A percentile compares a stretch with the other conserved stretches of the same genome.
Conservation (phyloP, 257 asterid genomes). For the Cinchona pubescens region DNA sequence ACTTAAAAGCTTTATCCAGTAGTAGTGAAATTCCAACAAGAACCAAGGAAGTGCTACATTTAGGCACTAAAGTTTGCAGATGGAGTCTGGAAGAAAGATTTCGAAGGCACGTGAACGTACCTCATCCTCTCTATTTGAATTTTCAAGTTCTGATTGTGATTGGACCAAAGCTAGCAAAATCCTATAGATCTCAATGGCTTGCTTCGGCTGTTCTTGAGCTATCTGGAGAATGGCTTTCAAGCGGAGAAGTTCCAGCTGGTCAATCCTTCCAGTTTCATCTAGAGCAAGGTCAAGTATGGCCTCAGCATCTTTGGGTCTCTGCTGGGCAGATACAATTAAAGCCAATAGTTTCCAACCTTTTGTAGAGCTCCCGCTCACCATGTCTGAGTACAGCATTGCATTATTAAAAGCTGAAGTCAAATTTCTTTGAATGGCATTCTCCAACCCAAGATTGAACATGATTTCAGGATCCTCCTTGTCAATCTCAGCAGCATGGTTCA, state of each 20-base stretch:
- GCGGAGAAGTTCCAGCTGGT: slow-evolving; percentile 67
- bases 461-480: slow-evolving; percentile 56
- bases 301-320: slow-evolving; percentile 63
- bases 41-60: background rate
- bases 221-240: slow-evolving; percentile 72
- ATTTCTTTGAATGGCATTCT: slow-evolving; percentile 69
- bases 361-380: slow-evolving; percentile 50
- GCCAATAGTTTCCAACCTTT: slow-evolving; percentile 77
- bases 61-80: background rate
- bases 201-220: slow-evolving; percentile 68
- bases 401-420: slow-evolving; percentile 54
- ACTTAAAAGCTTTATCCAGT: background rate
- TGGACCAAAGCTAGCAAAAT: slow-evolving; percentile 63
- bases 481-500: slow-evolving; percentile 30
- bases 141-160: slow-evolving; percentile 39
- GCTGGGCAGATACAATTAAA: slow-evolving; percentile 75
- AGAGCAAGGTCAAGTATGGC: slow-evolving; percentile 70
- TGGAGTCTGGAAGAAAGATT: background rate
- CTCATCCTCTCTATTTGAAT: slow-evolving; percentile 26
- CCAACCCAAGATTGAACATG: slow-evolving; percentile 53
- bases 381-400: slow-evolving; percentile 50
- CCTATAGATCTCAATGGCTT: slow-evolving; percentile 75
- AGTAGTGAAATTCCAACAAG: background rate
- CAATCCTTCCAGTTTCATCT: slow-evolving; percentile 63
- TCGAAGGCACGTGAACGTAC: slow-evolving; percentile 25